phyloP scores from a whole-genome alignment of 805 yeast species.

The Wickerhamomyces rabaulensis region DNA sequence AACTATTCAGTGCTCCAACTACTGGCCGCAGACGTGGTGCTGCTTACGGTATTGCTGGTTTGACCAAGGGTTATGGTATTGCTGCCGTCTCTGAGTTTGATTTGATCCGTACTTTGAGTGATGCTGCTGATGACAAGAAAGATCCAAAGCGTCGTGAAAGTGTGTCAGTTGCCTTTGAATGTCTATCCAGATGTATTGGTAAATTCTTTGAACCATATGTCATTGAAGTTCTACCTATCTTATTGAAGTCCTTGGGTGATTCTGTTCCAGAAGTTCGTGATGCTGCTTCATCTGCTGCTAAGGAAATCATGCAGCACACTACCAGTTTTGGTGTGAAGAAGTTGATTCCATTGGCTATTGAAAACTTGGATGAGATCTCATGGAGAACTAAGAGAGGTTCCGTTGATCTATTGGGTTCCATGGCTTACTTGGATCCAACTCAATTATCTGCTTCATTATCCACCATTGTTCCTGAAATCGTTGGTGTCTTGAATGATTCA shows the following conservation, averaged over 20 bases:
- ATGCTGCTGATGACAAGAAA: slow-evolving; percentile 85
- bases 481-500: slow-evolving; percentile 87
- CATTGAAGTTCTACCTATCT: slow-evolving; percentile 76
- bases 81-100: slow-evolving; percentile 70
- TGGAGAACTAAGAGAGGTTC: slow-evolving; percentile 98
- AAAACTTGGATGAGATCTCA: slow-evolving; percentile 78
- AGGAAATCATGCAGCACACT: slow-evolving; percentile 82
- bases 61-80: slow-evolving; percentile 87
- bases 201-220: slow-evolving; percentile 90
- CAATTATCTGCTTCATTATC: slow-evolving; percentile 88
- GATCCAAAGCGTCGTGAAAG: slow-evolving; percentile 75
- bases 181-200: slow-evolving; percentile 73
- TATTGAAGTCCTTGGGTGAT: slow-evolving; percentile 83
- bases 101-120: slow-evolving; percentile 65
- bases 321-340: slow-evolving; percentile 89
- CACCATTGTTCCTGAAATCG: slow-evolving; percentile 92
- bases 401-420: slow-evolving; percentile 90
- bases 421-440: slow-evolving; percentile 96
- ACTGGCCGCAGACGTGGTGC: slow-evolving; percentile 72
- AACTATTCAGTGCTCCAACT: slow-evolving; percentile 47
- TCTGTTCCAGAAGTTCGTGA: slow-evolving; percentile 77
- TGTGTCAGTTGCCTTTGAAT: slow-evolving; percentile 81
- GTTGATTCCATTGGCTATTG: slow-evolving; percentile 85
- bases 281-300: slow-evolving; percentile 84
- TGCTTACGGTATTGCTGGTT: slow-evolving; percentile 93